Base-by-base conservation (phyloP, 805 yeast genomes). In the Starmerella bombi region DNA sequence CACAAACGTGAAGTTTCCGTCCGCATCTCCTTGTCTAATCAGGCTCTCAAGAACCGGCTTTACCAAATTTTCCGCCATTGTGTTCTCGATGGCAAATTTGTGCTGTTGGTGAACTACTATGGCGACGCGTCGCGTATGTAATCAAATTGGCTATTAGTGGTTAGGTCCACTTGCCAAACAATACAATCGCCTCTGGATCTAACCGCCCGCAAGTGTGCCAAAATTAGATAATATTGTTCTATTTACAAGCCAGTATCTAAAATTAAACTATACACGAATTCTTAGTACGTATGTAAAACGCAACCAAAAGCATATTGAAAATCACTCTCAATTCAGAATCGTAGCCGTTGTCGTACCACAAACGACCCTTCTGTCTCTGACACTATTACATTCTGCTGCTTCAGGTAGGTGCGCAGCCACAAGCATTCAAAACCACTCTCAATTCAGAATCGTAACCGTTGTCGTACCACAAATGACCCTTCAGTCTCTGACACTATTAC, bases 291-390 rank as follows among this genome's bases (percentile, higher is more conserved):
- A 33, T 21, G 23, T 21, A n/a, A 7, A 22, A 25, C 37, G 37
- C 25, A n/a, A 17, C 32, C 32, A 34, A 29, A n/a, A n/a, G n/a
- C n/a, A n/a, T 18, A 30, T n/a, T n/a, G n/a, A n/a, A n/a, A n/a
- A n/a, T n/a, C n/a, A n/a, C n/a, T n/a, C n/a, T n/a, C n/a, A n/a
- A n/a, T n/a, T n/a, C n/a, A n/a, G n/a, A n/a, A n/a, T n/a, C n/a
- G n/a, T n/a, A n/a, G n/a, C n/a, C 27, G 27, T 8, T 28, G 31
- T 7, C 31, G 25, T 21, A 42, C 29, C 9, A 45, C 40, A 36
- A 45, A 42, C 15, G 49, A 42, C 14, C 49, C 49, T 30, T 42
- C 46, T 0, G 36, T 37, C 17, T 45, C 49, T 9, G 34, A 27
- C 5, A 29, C 36, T 14, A 34, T 32, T 14, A 45, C 36, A 9